Evolutionary conservation across 768 basidiomycete genomes (phyloP).

Genomic region (Porpolomopsis calyptriformis): DNA sequence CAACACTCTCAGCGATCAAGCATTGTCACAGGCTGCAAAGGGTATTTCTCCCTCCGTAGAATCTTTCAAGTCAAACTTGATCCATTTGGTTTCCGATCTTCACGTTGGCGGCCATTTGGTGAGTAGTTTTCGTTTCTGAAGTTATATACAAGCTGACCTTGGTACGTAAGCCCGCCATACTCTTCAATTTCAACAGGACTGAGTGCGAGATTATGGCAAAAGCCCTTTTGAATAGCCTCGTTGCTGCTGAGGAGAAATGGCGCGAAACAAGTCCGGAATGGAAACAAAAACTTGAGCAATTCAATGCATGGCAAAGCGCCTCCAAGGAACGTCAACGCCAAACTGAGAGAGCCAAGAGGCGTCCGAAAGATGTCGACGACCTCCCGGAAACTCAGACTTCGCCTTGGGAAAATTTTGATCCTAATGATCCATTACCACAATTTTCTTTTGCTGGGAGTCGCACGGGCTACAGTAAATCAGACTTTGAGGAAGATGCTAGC

Average conservation of each 20-base stretch:
- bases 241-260: constrained; percentile 41
- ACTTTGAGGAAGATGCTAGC: constrained; percentile 39
- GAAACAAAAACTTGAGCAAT: constrained; percentile 39
- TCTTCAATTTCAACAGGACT: constrained; percentile 56
- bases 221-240: constrained; percentile 26
- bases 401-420: constrained; percentile 50
- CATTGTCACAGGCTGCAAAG: constrained; percentile 11
- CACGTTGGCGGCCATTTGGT: constrained; percentile 45
- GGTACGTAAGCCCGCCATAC: constrained; percentile 43
- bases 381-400: constrained; percentile 7
- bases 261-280: constrained; percentile 34
- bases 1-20: constrained; percentile 27
- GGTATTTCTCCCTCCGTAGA: constrained; percentile 23
- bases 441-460: constrained; percentile 48
- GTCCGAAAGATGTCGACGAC: constrained; percentile 24
- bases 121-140: constrained; percentile 15
- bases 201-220: constrained; percentile 46
- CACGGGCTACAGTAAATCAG: constrained; percentile 32
- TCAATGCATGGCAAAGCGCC: constrained; percentile 37
- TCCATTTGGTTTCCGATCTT: constrained; percentile 47
- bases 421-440: constrained; percentile 41
- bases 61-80: constrained; percentile 33
- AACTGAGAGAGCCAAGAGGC: constrained; percentile 31
- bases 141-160: background rate
- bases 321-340: constrained; percentile 39